Percentiles rank a stretch among this genome's conserved stretches.
phyloP scores from a whole-genome alignment of 2,329 filamentous ascomycete species.

The Rhinocladiella similis region DNA sequence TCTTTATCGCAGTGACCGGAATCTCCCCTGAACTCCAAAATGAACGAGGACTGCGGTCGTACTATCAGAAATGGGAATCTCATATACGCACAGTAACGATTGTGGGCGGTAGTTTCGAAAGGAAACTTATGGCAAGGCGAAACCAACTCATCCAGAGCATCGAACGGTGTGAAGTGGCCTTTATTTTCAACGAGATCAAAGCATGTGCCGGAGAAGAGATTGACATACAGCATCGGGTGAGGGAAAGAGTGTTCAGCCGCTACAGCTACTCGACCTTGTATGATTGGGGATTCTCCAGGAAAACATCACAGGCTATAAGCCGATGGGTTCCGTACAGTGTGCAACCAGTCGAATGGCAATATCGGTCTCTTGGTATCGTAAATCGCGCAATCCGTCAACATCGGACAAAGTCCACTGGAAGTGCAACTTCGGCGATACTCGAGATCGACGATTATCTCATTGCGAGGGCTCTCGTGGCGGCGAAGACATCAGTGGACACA shows the following conservation, averaged over 20 bases:
- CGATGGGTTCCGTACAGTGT: not conserved
- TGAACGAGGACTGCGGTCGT: not conserved
- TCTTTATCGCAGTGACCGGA: not conserved
- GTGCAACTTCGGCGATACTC: no score
- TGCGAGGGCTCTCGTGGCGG: not conserved
- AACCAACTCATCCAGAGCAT: not conserved
- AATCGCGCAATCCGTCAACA: not conserved
- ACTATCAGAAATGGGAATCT: not conserved
- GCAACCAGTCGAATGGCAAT: not conserved
- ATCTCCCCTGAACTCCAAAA: not conserved
- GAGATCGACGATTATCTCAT: slow-evolving; percentile 1
- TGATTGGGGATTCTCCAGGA: not conserved
- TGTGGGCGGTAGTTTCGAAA: not conserved
- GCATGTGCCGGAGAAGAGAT: not conserved
- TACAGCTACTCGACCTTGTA: not conserved
- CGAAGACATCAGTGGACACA: not conserved
- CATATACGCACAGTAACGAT: slow-evolving; percentile 1
- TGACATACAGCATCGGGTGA: no score
- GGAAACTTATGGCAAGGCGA: not conserved
- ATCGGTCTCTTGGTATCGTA: not conserved
- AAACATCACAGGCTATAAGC: not conserved
- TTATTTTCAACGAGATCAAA: not conserved
- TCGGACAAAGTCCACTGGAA: not conserved
- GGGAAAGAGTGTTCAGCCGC: not conserved
- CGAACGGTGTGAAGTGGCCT: slow-evolving; percentile 1